These are phyloP conservation scores for Austroboletus festivus DNA, from an alignment of 768 basidiomycete genomes.

Conservation along the genomic window DNA sequence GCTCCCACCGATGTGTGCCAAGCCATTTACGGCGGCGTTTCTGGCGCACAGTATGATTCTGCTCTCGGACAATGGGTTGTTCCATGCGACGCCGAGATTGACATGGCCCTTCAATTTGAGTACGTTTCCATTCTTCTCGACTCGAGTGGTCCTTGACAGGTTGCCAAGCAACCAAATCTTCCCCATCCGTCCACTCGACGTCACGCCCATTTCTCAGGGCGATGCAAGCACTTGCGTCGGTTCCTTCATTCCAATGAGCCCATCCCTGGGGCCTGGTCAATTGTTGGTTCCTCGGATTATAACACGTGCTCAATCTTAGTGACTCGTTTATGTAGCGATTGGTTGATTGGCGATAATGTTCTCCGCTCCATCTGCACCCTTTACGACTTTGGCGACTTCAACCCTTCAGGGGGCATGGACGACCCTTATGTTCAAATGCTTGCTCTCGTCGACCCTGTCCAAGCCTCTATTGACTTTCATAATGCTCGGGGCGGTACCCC, in stretches of 20 bases:
- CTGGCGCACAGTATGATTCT: slow-evolving; percentile 60
- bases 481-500: slow-evolving; percentile 61
- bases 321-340: slow-evolving; percentile 56
- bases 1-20: slow-evolving; percentile 60
- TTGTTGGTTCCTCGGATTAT: slow-evolving; percentile 47
- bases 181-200: slow-evolving; percentile 78
- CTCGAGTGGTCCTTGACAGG: slow-evolving; percentile 10
- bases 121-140: slow-evolving; percentile 34
- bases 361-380: slow-evolving; percentile 79
- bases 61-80: slow-evolving; percentile 61
- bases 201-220: slow-evolving; percentile 47
- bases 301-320: slow-evolving; percentile 4
- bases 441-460: slow-evolving; percentile 61
- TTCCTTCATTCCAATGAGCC: slow-evolving; percentile 65
- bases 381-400: slow-evolving; percentile 83
- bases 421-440: slow-evolving; percentile 77
- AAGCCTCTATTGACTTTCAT: slow-evolving; percentile 73
- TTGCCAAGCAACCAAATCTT: slow-evolving; percentile 63
- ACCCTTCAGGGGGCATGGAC: slow-evolving; percentile 60
- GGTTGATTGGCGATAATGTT: slow-evolving; percentile 80
- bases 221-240: slow-evolving; percentile 61
- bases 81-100: slow-evolving; percentile 72
- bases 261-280: slow-evolving; percentile 57
- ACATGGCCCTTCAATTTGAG: slow-evolving; percentile 78
- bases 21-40: slow-evolving; percentile 63